Base-by-base conservation (phyloP, 139 green algal genomes). In the Dunaliella sp. region DNA sequence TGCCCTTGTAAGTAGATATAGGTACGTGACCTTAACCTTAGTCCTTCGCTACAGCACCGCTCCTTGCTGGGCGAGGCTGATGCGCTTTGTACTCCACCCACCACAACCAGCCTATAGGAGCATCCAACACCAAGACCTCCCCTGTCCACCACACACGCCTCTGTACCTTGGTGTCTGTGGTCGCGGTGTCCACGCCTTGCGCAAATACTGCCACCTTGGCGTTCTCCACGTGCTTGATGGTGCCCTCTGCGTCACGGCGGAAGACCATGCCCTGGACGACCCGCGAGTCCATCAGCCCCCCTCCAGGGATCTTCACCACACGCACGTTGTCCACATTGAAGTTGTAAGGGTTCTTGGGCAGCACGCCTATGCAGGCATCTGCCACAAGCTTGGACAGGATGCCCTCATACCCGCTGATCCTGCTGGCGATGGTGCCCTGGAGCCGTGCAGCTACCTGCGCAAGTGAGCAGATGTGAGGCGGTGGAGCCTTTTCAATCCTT, bases 321-420 rank as follows among this genome's bases (percentile, higher is more conserved):
- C 97, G 94, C 86, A 99, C 97, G 84, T 99, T 99, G 93, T 99
- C 97, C 48, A 99, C 97, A 87, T 98, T 99, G 94, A 99, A 99
- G 91, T 98, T 98, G 86, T 90, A 77, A 1, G 95, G 93, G 91
- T 99, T 99, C 83, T 94, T 94, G 48, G 97, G 97, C 86, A 94
- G 95, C 48, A 99, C 96, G 38, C 94, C 93, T 33, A 99, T 96
- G 93, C 97, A 99, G 0, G 97, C 97, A 87, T 98, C 88, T 16
- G 97, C 97, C 30, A 99, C 94, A n/a, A 99, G 88, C 12, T 92
- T 91, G 26, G 87, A 89, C 48, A 99, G 94, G 32, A 98, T 36
- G 36, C 94, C 90, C 90, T 99, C 96, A 81, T 94, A 96, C n/a
- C 97, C 97, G 59, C 93, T 87, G 38, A 92, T 87, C 91, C 99